These are phyloP conservation scores for Chalciporus chontae DNA, from an alignment of 768 basidiomycete genomes.

Conservation along the genomic window DNA sequence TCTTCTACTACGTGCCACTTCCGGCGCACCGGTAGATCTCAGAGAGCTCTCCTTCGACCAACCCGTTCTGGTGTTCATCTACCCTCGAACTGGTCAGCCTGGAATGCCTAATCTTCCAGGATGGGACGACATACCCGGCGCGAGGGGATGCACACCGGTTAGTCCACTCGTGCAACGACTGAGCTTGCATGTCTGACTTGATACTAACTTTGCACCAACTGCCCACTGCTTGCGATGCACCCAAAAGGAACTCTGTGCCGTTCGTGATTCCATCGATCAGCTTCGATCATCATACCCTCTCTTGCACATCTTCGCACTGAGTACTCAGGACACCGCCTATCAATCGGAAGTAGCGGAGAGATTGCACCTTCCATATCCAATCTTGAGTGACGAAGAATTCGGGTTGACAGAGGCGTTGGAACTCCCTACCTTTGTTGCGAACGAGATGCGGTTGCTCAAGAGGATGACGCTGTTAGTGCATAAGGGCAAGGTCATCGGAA, in stretches of 20 bases:
- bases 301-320: constrained; percentile 15
- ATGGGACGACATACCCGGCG: constrained; percentile 24
- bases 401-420: constrained; percentile 8
- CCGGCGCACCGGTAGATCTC: constrained; percentile 8
- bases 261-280: constrained; percentile 11
- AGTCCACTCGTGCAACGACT: neutral
- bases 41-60: constrained; percentile 10
- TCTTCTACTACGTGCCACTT: constrained; percentile 7
- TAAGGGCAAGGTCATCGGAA: constrained; percentile 8
- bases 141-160: constrained; percentile 24
- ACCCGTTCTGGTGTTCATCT: constrained; percentile 22
- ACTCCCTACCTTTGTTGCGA: constrained; percentile 20
- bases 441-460: constrained; percentile 16
- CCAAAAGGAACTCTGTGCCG: constrained; percentile 17
- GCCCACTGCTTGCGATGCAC: neutral
- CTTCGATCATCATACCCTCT: constrained; percentile 2
- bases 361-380: constrained; percentile 16
- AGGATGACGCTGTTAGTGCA: constrained; percentile 18
- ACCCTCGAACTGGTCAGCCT: constrained; percentile 19
- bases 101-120: constrained; percentile 9
- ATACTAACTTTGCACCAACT: neutral
- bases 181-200: neutral
- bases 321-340: constrained; percentile 18
- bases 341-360: constrained; percentile 17
- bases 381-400: constrained; percentile 16